A percentile compares a stretch with the other conserved stretches of the same genome.
These are phyloP conservation scores for Gaertneriomyces semiglobifer DNA, from an alignment of 192 early-diverging fungal species.

Conservation along the genomic window DNA sequence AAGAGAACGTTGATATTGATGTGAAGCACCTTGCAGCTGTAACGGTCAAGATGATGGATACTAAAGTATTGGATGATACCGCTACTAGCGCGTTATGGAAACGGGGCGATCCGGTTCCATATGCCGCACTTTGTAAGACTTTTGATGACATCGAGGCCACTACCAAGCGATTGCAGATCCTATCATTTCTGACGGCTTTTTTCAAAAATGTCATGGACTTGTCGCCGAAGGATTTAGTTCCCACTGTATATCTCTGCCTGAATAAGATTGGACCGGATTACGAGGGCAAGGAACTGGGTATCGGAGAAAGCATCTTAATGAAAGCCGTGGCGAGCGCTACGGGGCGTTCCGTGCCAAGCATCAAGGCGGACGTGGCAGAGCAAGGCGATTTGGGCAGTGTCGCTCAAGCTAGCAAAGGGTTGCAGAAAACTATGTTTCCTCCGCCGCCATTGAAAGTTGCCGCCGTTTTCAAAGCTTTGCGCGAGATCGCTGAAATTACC, in stretches of 20 bases:
- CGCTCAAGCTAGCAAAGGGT: slow-evolving; percentile 78
- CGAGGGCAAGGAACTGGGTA: slow-evolving; percentile 91
- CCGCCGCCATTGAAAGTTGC: slow-evolving; percentile 76
- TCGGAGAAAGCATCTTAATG: slow-evolving; percentile 89
- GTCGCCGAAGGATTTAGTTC: slow-evolving; percentile 63
- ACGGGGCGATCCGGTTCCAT: slow-evolving; percentile 50
- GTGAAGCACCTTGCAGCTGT: background rate
- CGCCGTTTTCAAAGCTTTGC: slow-evolving; percentile 80
- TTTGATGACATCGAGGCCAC: slow-evolving; percentile 86
- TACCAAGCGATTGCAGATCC: slow-evolving; percentile 83
- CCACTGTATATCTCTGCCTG: slow-evolving; percentile 86
- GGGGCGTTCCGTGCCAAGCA: slow-evolving; percentile 64
- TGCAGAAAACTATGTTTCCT: slow-evolving; percentile 79
- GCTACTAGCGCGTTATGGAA: background rate
- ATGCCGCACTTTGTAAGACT: slow-evolving; percentile 81
- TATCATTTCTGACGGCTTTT: slow-evolving; percentile 66
- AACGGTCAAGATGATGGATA: background rate
- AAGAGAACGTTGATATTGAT: background rate
- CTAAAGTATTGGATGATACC: background rate
- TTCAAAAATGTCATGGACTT: slow-evolving; percentile 63
- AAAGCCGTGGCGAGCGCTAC: slow-evolving; percentile 92
- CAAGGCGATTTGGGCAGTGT: slow-evolving; percentile 89
- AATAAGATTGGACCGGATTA: slow-evolving; percentile 92
- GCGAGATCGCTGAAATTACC: slow-evolving; percentile 77
- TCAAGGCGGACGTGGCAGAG: slow-evolving; percentile 75